Base-by-base conservation (phyloP, 2,329 filamentous ascomycete species). In the Alternaria arbusti region DNA sequence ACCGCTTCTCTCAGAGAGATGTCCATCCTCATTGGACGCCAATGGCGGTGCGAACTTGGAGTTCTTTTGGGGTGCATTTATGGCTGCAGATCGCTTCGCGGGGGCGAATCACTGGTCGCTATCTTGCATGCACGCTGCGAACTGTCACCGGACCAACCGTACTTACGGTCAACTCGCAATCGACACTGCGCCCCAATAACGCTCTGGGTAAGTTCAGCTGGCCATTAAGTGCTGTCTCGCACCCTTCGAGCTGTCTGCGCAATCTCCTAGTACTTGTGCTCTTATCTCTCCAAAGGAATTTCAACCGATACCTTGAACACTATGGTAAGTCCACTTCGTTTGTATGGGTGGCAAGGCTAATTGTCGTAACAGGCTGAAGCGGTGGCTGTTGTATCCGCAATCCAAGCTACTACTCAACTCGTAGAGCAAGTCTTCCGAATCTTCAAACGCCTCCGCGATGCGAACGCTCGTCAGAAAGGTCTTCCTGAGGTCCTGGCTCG, bases 381-480 rank as follows among this genome's bases (percentile, higher is more conserved):
- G 3, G 1, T 51, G 5, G 30, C 28, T 28, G 49, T 58, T 25
- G 0, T 65, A 3, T 17, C 54, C 6, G 46, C 46, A 1, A 40
- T 59, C 5, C 56, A 59, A 52, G 59, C 54, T 36, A 57, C 56
- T 3, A 54, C 59, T 17, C 47, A 61, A 30, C 44, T 63, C n/a
- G 10, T 65, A 2, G 65, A 67, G 36, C 63, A 68, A 58, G 60
- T 46, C 11, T 61, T 63, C 20, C 57, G 59, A 23, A 40, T 68
- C 25, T 28, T 68, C 6, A 40, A 49, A 6, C 63, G 69, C 40
- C 54, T 72, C 5, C 63, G 66, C 26, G 57, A 51, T 32, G 70
- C 70, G n/a, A 36, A 61, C 25, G 44, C 51, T 22, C 62, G 65
- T n/a, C 61, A 67, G 40, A 66, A 67, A 57, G 60, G 25, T 28